Evolutionary conservation across 768 basidiomycete genomes (phyloP).

Genomic region (Paxillus ammoniavirescens): DNA sequence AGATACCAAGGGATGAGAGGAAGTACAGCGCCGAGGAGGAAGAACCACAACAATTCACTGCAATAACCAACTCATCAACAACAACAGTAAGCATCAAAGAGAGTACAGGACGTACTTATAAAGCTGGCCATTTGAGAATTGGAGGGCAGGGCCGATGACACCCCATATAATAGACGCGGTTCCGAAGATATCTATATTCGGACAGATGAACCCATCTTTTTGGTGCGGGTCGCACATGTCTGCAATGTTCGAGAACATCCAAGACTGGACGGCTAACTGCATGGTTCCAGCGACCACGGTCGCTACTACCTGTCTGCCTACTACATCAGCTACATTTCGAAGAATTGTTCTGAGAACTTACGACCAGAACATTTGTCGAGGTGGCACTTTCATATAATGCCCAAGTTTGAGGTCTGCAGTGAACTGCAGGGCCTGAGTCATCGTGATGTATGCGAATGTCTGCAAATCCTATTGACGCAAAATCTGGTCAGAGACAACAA

Average conservation of each 20-base stretch:
- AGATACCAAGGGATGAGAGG: constrained; percentile 54
- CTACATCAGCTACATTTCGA: too few species aligned
- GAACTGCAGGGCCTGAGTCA: too few species aligned
- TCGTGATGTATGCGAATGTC: too few species aligned
- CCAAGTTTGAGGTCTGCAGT: too few species aligned
- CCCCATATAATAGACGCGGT: constrained; percentile 25
- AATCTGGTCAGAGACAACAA: too few species aligned
- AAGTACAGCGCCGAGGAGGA: constrained; percentile 63
- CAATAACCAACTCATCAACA: constrained; percentile 17
- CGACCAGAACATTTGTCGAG: constrained; percentile 31
- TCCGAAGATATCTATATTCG: constrained; percentile 39
- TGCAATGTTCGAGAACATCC: constrained; percentile 35
- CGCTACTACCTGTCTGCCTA: too few species aligned
- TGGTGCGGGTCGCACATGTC: constrained; percentile 41
- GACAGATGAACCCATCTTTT: constrained; percentile 41
- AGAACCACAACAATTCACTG: constrained; percentile 55
- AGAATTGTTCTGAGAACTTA: constrained; percentile 27
- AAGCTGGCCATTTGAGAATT: constrained; percentile 52
- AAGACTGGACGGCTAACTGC: constrained; percentile 14
- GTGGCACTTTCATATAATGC: constrained; percentile 25
- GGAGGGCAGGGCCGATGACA: constrained; percentile 56
- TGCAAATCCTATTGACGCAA: too few species aligned
- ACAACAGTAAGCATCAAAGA: too few species aligned
- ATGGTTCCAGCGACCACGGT: too few species aligned
- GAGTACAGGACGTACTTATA: too few species aligned